Evolutionary conservation across 2,329 filamentous ascomycete genomes (phyloP), one percentile per base, ranked within the genome.

Genomic region (Fusarium coicis): DNA sequence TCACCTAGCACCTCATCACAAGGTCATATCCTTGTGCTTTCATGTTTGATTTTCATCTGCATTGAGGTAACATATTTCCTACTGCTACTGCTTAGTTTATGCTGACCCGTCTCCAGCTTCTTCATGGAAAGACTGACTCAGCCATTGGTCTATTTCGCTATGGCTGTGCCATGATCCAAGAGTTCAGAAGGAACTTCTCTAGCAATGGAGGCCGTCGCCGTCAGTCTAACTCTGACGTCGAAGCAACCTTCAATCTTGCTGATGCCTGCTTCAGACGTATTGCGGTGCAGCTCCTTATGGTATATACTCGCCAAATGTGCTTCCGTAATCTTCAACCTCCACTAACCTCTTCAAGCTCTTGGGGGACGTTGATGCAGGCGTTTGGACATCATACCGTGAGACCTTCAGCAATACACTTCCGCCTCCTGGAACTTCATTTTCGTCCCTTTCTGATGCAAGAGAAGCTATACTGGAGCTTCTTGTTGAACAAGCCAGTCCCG

Each of bases 31-130:
- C 61, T 66, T 11, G 14, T 73, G 5, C 32, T 73, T 0, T 73
- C 70, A 9, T 73, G 70, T 49, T 39, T 73, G 6, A 73, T 73
- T 6, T 73, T 73, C 12, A 60, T 73, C 2, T 73, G 70, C 5
- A 73, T 73, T 18, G 70, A 73, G 32, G 70, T 59, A 26, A 14
- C 26, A 5, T 14, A 0, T 30, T 8, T 11, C 18, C 0, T 3
- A 8, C 5, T 11, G 1, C 6, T 26, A 5, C 7, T 26, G 2
- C 15, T 16, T 1, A 21, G 2, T 39, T 1, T 40, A 42, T n/a
- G 14, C 39, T 70, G 9, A 71, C 3, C 8, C 1, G 1, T 4
- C 2, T 7, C 3, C 34, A 73, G 70, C 26, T 73, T 6, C 65
- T 73, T 4, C 70, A 73, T 21, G 70, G 70, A 7, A 73, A 73